These are phyloP conservation scores for Ceratorhiza oryzae-sativae DNA, from an alignment of 1,284 basidiomycete genomes.

Conservation along the genomic window DNA sequence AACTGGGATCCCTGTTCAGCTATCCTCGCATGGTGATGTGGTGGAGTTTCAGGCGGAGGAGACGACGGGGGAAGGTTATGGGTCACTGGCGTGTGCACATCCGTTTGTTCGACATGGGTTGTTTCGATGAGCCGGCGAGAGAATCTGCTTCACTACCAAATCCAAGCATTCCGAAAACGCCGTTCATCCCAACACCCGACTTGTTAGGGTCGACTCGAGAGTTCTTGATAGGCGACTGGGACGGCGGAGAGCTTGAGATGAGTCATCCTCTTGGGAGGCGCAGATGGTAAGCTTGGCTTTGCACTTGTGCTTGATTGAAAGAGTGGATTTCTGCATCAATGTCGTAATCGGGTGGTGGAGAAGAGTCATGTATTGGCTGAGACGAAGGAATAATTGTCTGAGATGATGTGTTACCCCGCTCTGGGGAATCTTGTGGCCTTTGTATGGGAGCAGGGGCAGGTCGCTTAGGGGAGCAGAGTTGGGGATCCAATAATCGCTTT, in stretches of 20 bases:
- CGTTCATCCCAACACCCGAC: conserved; percentile 10
- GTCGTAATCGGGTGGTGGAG: conserved; percentile 15
- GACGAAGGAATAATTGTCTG: conserved; percentile 22
- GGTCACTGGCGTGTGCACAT: not conserved
- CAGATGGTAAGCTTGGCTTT: not conserved
- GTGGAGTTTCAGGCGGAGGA: conserved; percentile 21
- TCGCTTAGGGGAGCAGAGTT: not conserved
- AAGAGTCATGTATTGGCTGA: conserved; percentile 22
- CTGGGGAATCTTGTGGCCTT: not conserved
- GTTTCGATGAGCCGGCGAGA: not conserved
- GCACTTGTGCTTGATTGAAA: conserved; percentile 6
- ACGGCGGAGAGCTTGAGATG: conserved; percentile 26
- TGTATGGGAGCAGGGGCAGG: not conserved
- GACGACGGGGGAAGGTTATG: conserved; percentile 20
- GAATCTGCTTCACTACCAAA: conserved; percentile 24
- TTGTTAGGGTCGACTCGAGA: conserved; percentile 14
- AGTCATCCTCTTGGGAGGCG: not conserved
- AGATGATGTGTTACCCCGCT: conserved; percentile 3
- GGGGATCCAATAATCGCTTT: not conserved
- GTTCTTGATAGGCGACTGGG: conserved; percentile 21
- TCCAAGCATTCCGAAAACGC: conserved; percentile 32
- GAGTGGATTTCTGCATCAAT: conserved; percentile 7
- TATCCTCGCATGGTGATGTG: not conserved
- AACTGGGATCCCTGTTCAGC: conserved; percentile 3
- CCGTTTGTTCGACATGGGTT: not conserved